These are phyloP conservation scores for Malassezia psittaci DNA, from an alignment of 1,284 basidiomycete species.

Conservation along the genomic window DNA sequence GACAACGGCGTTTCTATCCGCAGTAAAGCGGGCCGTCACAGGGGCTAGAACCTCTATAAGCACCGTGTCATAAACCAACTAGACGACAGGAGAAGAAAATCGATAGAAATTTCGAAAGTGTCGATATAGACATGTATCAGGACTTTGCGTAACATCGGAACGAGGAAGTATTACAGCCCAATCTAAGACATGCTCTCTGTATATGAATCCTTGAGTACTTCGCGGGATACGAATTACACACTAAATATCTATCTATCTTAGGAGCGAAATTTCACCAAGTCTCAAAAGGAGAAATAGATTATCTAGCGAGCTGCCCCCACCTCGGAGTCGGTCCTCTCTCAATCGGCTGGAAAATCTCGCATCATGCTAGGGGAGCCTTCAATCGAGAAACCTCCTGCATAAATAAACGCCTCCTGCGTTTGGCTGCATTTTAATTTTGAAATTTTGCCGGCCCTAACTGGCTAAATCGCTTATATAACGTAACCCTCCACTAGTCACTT, in stretches of 20 bases:
- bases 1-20: constrained; percentile 22
- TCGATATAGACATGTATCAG: background rate
- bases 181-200: too few relatives aligned
- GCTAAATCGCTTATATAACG: background rate
- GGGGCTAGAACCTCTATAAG: constrained; percentile 20
- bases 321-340: too few relatives aligned
- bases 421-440: background rate
- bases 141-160: too few relatives aligned
- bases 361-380: too few relatives aligned
- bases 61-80: constrained; percentile 24
- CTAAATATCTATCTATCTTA: too few relatives aligned
- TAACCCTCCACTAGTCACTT: constrained; percentile 2
- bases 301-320: too few relatives aligned
- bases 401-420: background rate
- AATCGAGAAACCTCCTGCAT: background rate
- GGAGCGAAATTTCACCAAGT: too few relatives aligned
- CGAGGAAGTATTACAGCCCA: too few relatives aligned
- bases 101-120: background rate
- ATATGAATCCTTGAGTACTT: too few relatives aligned
- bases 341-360: too few relatives aligned
- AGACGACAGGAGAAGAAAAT: constrained; percentile 20
- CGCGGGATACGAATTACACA: too few relatives aligned
- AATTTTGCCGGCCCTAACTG: background rate
- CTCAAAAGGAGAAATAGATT: too few relatives aligned
- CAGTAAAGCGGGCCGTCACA: constrained; percentile 20